Percentiles rank a stretch among this genome's conserved stretches.
Conservation (phyloP, 2,329 filamentous ascomycete genomes). For the Trichoderma sp. region DNA sequence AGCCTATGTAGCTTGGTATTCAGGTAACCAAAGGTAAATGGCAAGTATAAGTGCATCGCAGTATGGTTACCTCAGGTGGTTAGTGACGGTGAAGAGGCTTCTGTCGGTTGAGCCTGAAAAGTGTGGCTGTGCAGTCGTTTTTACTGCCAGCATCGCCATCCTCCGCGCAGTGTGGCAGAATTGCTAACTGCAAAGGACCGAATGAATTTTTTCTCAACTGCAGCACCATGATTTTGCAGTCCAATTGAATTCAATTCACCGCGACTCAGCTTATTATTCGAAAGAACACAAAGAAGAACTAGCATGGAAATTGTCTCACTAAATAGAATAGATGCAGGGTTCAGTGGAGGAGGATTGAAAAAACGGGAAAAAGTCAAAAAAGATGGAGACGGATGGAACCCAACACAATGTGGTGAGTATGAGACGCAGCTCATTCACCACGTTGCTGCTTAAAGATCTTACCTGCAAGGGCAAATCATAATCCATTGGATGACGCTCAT, state of each 20-base stretch:
- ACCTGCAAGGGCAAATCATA: constrained; percentile 2
- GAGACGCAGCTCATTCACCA: not conserved
- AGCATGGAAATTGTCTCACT: not conserved
- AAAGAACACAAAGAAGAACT: not conserved
- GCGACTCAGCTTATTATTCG: not conserved
- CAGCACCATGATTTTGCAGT: not conserved
- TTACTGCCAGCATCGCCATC: not conserved
- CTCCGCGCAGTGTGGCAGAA: not conserved
- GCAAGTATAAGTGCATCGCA: not conserved
- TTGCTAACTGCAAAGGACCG: not conserved
- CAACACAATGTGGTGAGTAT: not conserved
- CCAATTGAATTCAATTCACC: not conserved
- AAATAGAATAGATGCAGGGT: not conserved
- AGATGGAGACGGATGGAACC: not conserved
- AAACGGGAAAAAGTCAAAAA: not conserved
- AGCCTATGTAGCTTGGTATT: too few species aligned
- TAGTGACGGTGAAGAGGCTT: not conserved
- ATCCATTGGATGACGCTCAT: not conserved
- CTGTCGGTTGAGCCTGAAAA: not conserved
- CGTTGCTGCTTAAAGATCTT: not conserved
- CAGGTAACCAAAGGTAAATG: not conserved
- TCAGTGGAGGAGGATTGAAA: not conserved
- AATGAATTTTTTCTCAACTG: not conserved
- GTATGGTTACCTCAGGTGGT: not conserved
- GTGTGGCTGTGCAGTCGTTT: constrained; percentile 2